Evolutionary conservation across 2,329 filamentous ascomycete genomes (phyloP), one percentile per base, ranked within the genome.

Genomic region (Leptographium wingfieldii): DNA sequence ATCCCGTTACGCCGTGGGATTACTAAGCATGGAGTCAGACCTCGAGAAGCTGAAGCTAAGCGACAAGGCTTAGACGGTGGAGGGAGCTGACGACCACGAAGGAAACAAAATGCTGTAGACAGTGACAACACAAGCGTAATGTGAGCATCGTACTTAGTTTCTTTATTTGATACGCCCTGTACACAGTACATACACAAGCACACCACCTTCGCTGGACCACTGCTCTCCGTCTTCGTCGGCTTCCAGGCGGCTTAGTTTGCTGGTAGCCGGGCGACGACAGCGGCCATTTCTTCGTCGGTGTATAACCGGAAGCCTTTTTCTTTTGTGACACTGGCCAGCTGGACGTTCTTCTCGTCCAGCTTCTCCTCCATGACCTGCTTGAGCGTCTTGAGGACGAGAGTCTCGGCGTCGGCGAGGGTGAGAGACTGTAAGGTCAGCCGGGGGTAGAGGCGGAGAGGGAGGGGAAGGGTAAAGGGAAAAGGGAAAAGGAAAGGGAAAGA

Each of bases 341-440:
- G 94, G 66, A 99, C 94, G 71, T 99, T 99, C 84, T 99, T 99
- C 65, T 91, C 83, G 73, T 99, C 94, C 63, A 99, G 81, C 80
- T 99, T 99, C 84, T 99, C 94, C 77, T 99, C 94, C 94, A 99
- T 99, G 67, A 99, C 94, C 77, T 99, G 94, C 82, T 97, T 99
- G 73, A 99, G 75, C 46, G 94, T 99, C 84, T 97, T 97, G 70
- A 99, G 80, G 57, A 96, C 92, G 66, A 99, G 78, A 3, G 92
- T 94, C 78, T 99, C 94, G 61, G 94, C 94, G 71, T 99, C 94
- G 60, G 82, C 79, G 64, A 99, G 86, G 51, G 92, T 96, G 64
- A 99, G 81, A 61, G 92, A 97, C 83, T 87, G 51, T 1, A 11
- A 46, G 52, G 31, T 53, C 56, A 57, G 29, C n/a, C 29, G 33